Evolutionary conservation across 2,329 filamentous ascomycete species (phyloP).

Genomic region (Xenoacremonium recifei): DNA sequence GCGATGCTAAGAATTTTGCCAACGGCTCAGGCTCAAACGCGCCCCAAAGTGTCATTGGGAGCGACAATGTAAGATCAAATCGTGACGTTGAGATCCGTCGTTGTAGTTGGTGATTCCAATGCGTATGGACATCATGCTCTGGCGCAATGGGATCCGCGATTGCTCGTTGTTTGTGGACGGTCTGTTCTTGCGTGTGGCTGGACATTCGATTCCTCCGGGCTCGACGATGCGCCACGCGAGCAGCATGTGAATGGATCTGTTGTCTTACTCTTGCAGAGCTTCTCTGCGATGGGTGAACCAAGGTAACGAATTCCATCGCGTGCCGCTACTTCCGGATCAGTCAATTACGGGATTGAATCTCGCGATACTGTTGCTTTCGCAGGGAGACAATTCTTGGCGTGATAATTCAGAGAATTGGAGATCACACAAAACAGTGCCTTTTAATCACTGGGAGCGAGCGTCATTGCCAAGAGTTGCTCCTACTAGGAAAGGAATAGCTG

Average conservation of each 20-base stretch:
- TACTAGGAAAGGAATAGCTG: slow-evolving; percentile 10
- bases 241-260: slow-evolving; percentile 12
- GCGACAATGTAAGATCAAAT: background rate
- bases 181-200: background rate
- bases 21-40: slow-evolving; percentile 13
- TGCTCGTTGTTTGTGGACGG: background rate
- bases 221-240: slow-evolving; percentile 11
- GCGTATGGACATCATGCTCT: background rate
- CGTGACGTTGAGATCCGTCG: background rate
- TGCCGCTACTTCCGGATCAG: too few species aligned
- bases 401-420: too few species aligned
- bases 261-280: slow-evolving; percentile 4
- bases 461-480: slow-evolving; percentile 16
- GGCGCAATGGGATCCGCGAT: background rate
- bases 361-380: too few species aligned
- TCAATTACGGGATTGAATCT: too few species aligned
- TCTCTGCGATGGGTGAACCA: slow-evolving; percentile 3
- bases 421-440: too few species aligned
- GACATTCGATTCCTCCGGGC: slow-evolving; percentile 5
- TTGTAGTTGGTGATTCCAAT: background rate
- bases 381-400: too few species aligned
- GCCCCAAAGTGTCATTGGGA: background rate
- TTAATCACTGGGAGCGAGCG: too few species aligned
- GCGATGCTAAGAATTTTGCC: slow-evolving; percentile 10
- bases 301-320: slow-evolving; percentile 14